Conservation (phyloP, 148 eudicot species). For the Rhododendron henanense region DNA sequence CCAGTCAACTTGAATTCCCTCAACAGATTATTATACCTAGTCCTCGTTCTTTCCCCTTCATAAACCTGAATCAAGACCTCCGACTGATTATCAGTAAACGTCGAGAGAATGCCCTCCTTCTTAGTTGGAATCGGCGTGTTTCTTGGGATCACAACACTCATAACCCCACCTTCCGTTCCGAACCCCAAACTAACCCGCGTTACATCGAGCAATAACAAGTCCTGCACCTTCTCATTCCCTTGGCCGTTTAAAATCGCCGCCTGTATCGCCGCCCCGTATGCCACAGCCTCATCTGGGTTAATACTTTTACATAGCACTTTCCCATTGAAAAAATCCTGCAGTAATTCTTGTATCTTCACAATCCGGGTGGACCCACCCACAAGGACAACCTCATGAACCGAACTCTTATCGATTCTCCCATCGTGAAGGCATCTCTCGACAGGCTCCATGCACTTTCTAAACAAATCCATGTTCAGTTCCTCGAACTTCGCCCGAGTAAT, state of each 20-base stretch:
- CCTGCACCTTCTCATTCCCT: not conserved
- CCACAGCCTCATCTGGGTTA: not conserved
- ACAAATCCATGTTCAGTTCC: not conserved
- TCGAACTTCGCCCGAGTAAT: not conserved
- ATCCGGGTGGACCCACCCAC: not conserved
- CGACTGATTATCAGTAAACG: not conserved
- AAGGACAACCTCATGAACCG: not conserved
- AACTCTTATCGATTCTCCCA: not conserved
- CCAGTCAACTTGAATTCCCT: too few species aligned
- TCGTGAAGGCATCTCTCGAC: not conserved
- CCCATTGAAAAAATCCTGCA: slow-evolving; percentile 4
- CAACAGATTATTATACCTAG: too few species aligned
- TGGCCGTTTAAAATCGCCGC: not conserved
- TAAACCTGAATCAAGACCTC: not conserved
- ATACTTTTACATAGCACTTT: slow-evolving; percentile 1
- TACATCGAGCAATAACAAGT: not conserved
- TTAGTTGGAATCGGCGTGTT: not conserved
- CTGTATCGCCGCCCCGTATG: not conserved
- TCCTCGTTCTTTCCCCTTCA: too few species aligned
- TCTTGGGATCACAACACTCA: too few species aligned
- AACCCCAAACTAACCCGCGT: not conserved
- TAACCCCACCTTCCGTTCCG: not conserved
- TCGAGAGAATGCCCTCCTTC: not conserved
- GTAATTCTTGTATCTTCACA: not conserved
- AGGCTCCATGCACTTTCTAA: not conserved